A percentile compares a stretch with the other conserved stretches of the same genome.
Conservation (phyloP, 1,284 basidiomycete genomes). For the Ustilago curta region DNA sequence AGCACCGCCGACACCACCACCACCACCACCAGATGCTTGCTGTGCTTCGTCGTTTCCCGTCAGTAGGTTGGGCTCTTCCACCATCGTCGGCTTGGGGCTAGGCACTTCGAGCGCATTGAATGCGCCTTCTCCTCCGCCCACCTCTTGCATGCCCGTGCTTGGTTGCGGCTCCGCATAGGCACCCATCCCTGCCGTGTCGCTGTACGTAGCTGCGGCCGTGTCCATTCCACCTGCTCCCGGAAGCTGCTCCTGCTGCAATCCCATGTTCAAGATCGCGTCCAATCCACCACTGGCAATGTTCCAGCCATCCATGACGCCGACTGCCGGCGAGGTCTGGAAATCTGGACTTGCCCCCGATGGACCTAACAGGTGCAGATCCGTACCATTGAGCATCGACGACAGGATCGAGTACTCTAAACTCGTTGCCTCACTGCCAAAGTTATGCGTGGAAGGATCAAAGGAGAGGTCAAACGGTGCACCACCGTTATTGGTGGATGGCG, state of each 20-base stretch:
- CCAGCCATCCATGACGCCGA: slow-evolving; percentile 58
- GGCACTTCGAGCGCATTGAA: slow-evolving; percentile 60
- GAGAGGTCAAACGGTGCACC: slow-evolving; percentile 70
- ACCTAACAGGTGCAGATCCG: slow-evolving; percentile 55
- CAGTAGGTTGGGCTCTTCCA: slow-evolving; percentile 29
- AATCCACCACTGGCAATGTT: slow-evolving; percentile 41
- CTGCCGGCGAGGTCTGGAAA: slow-evolving; percentile 49
- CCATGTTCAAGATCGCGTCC: slow-evolving; percentile 31
- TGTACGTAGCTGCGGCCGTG: slow-evolving; percentile 39
- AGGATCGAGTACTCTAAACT: slow-evolving; percentile 92
- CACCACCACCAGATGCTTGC: background rate
- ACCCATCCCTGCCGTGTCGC: slow-evolving; percentile 36
- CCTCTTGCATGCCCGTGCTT: slow-evolving; percentile 23
- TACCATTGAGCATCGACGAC: slow-evolving; percentile 79
- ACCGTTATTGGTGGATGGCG: slow-evolving; percentile 14
- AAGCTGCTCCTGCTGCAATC: slow-evolving; percentile 18
- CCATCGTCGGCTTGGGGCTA: slow-evolving; percentile 33
- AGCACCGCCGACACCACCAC: background rate
- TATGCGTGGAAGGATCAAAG: slow-evolving; percentile 75
- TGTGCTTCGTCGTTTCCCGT: slow-evolving; percentile 12
- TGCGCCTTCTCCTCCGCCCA: slow-evolving; percentile 21
- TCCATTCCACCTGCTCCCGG: slow-evolving; percentile 39
- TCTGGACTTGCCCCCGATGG: slow-evolving; percentile 54
- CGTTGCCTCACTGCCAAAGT: slow-evolving; percentile 85
- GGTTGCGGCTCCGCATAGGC: slow-evolving; percentile 19